These are phyloP conservation scores for Penicillium sp. DNA, from an alignment of 2,329 filamentous ascomycete genomes.

Conservation along the genomic window DNA sequence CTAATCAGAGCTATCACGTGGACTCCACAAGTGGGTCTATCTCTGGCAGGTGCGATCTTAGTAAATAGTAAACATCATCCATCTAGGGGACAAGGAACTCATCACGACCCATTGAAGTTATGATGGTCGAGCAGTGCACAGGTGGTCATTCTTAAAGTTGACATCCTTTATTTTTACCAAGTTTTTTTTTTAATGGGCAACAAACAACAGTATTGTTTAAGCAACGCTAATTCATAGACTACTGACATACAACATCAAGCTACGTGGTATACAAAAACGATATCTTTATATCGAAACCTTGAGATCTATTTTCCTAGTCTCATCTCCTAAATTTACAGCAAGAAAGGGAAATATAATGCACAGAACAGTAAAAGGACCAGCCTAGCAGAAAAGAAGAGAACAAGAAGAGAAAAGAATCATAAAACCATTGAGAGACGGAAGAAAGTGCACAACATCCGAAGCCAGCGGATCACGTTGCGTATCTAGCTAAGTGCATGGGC, in stretches of 20 bases:
- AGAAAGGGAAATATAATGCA: constrained; percentile 12
- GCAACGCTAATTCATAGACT: neutral
- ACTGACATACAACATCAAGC: neutral
- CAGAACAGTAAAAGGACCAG: constrained; percentile 3
- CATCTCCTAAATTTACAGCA: constrained; percentile 22
- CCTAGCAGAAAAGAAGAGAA: constrained; percentile 6
- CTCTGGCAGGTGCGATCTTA: neutral
- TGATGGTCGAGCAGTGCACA: neutral
- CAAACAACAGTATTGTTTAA: neutral
- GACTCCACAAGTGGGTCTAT: neutral
- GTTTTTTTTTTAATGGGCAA: too few relatives aligned
- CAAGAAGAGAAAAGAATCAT: neutral
- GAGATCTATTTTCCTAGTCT: constrained; percentile 8
- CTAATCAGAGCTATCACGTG: constrained; percentile 1
- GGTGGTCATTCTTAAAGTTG: neutral
- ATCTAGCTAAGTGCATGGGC: constrained; percentile 24
- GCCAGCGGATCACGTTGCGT: constrained; percentile 19
- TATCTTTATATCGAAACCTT: neutral
- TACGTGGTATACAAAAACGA: neutral
- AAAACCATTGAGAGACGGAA: neutral
- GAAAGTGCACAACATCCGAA: constrained; percentile 5
- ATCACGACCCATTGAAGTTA: neutral
- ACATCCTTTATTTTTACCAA: neutral
- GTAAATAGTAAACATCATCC: too few relatives aligned
- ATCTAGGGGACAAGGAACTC: neutral